phyloP scores from a whole-genome alignment of 176 grass and related monocot species.

The Alloteropsis semialata region DNA sequence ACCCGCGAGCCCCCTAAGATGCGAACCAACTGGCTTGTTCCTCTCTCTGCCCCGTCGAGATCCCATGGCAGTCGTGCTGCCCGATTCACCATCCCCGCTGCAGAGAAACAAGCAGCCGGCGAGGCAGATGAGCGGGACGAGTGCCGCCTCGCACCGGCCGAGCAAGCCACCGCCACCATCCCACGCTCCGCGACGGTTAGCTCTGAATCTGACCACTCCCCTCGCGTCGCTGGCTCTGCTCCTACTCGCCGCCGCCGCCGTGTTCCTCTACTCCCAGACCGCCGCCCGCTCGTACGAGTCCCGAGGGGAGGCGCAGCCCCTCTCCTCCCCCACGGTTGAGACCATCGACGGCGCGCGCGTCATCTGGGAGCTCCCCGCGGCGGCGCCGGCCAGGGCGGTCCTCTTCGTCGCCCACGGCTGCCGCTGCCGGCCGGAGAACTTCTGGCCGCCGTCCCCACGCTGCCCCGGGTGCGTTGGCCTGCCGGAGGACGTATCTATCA shows the following conservation, averaged over 20 bases:
- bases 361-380: conserved; percentile 64
- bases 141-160: neutral
- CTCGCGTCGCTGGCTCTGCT: conserved; percentile 19
- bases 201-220: conserved; percentile 4
- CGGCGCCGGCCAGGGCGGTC: conserved; percentile 39
- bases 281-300: neutral
- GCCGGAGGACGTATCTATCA: conserved; percentile 58
- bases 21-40: neutral
- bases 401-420: conserved; percentile 81
- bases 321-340: conserved; percentile 14
- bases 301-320: neutral
- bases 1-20: neutral
- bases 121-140: conserved; percentile 23
- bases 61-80: conserved; percentile 24
- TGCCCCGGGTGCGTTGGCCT: conserved; percentile 55
- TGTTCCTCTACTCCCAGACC: conserved; percentile 37
- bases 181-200: neutral
- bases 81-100: neutral
- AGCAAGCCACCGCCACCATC: neutral
- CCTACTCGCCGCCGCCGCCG: neutral
- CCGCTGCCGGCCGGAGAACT: conserved; percentile 58
- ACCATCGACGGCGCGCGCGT: conserved; percentile 25
- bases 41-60: neutral
- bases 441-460: conserved; percentile 56
- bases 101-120: conserved; percentile 15